phyloP scores from a whole-genome alignment of 164 flowering plant species.

The Malania oleifera region DNA sequence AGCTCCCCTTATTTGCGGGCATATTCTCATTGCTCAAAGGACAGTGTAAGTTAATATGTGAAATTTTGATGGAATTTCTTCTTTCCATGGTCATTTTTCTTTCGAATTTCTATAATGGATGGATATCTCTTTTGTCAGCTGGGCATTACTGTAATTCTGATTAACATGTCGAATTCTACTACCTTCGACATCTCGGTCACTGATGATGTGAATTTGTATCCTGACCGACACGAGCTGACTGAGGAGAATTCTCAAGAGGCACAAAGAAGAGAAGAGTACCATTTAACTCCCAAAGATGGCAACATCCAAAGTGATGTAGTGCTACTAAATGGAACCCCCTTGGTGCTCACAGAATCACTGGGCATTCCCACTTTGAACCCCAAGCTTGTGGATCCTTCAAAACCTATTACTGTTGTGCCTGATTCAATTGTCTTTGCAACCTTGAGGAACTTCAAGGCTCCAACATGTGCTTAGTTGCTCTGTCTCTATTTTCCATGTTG shows the following conservation, averaged over 20 bases:
- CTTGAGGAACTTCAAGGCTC: conserved; percentile 34
- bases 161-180: conserved; percentile 50
- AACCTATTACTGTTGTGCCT: conserved; percentile 27
- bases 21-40: conserved; percentile 58
- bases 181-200: conserved; percentile 22
- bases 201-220: conserved; percentile 28
- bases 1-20: conserved; percentile 41
- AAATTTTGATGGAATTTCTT: not conserved
- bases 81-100: not conserved
- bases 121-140: conserved; percentile 23
- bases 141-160: conserved; percentile 42
- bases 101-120: not conserved
- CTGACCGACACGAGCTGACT: not conserved
- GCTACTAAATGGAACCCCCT: conserved; percentile 43
- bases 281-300: conserved; percentile 48
- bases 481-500: too few species aligned
- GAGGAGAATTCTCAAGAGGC: not conserved
- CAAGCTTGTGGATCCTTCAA: conserved; percentile 22
- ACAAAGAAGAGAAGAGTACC: conserved; percentile 46
- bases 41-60: conserved; percentile 28
- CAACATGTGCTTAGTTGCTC: conserved; percentile 30
- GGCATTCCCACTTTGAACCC: conserved; percentile 50
- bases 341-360: conserved; percentile 28
- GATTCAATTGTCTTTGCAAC: conserved; percentile 36
- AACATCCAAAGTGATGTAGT: conserved; percentile 37